Conservation (phyloP, 1,284 basidiomycete species). For the Ceratorhiza oryzae-sativae region DNA sequence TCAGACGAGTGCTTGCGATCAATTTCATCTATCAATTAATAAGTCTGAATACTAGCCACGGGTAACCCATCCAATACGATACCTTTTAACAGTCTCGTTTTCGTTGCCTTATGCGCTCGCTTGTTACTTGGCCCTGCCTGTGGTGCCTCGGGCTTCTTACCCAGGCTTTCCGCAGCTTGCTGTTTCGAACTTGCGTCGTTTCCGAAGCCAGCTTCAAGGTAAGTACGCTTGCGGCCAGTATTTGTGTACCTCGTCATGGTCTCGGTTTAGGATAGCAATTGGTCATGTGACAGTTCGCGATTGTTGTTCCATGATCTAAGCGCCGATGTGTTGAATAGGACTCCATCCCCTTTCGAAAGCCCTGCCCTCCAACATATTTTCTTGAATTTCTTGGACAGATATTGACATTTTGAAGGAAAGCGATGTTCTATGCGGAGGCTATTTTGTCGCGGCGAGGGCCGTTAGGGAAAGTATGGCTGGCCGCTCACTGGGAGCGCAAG, state of each 20-base stretch:
- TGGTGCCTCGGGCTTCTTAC: constrained; percentile 39
- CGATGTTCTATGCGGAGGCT: constrained; percentile 86
- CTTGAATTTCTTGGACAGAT: constrained; percentile 23
- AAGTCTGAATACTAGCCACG: neutral
- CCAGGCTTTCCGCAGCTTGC: neutral
- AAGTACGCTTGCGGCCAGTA: constrained; percentile 72
- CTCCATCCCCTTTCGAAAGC: constrained; percentile 5
- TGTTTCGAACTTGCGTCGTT: constrained; percentile 42
- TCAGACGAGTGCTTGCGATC: constrained; percentile 60
- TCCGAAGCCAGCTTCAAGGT: constrained; percentile 68
- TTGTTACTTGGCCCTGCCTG: constrained; percentile 46
- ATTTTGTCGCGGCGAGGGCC: constrained; percentile 93
- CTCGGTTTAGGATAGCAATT: neutral
- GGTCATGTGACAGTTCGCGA: constrained; percentile 6
- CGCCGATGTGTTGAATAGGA: constrained; percentile 36
- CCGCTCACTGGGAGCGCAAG: constrained; percentile 98
- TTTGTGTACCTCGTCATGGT: constrained; percentile 76
- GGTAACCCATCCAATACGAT: neutral
- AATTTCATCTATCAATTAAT: constrained; percentile 43
- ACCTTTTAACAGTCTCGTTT: constrained; percentile 44
- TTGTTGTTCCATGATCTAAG: constrained; percentile 29
- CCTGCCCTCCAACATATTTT: constrained; percentile 10
- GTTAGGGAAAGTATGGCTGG: constrained; percentile 96
- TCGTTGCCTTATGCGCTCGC: constrained; percentile 46
- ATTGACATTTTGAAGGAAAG: neutral